A percentile compares a stretch with the other conserved stretches of the same genome.
Evolutionary conservation across 805 yeast genomes (phyloP).

Genomic region (Deakozyma indianensis): DNA sequence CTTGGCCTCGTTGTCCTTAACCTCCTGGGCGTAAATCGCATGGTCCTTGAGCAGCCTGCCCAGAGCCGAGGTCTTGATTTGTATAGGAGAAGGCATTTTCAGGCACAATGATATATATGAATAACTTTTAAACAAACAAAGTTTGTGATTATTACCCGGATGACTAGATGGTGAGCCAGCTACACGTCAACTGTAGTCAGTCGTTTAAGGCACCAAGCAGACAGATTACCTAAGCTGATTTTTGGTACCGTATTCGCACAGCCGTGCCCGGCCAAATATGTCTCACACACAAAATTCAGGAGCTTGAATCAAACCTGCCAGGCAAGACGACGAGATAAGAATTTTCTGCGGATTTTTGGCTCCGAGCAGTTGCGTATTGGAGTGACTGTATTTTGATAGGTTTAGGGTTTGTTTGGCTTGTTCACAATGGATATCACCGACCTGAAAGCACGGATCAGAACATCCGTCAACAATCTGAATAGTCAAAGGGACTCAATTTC

Average conservation of each 20-base stretch:
- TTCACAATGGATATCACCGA: background rate
- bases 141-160: no score
- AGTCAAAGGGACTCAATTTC: background rate
- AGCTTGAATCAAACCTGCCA: no score
- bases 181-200: no score
- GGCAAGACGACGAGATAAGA: no score
- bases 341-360: no score
- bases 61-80: slow-evolving; percentile 58
- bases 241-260: no score
- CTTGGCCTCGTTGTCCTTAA: slow-evolving; percentile 34
- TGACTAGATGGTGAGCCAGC: no score
- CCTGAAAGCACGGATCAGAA: background rate
- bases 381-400: slow-evolving; percentile 56
- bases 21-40: slow-evolving; percentile 42
- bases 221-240: no score
- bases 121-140: slow-evolving; percentile 1
- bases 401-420: slow-evolving; percentile 45
- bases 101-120: slow-evolving; percentile 3
- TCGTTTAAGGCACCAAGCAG: no score
- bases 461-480: background rate
- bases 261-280: no score
- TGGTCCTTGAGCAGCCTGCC: slow-evolving; percentile 58
- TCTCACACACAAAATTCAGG: no score
- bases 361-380: no score
- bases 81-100: slow-evolving; percentile 60